phyloP scores from a whole-genome alignment of 1,139 yeast genomes.

The Barnettozyma hawaiiensis region DNA sequence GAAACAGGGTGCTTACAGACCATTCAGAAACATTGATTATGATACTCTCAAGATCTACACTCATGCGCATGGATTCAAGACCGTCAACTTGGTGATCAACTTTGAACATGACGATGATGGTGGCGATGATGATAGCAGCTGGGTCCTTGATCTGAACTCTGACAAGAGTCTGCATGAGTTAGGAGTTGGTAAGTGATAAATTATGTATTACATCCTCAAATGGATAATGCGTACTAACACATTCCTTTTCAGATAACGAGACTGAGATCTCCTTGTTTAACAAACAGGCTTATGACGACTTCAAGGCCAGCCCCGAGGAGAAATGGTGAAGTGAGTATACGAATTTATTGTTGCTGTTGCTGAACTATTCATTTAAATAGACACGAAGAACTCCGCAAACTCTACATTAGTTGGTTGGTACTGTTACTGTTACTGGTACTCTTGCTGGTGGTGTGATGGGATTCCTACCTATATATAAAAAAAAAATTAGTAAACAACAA shows the following conservation, averaged over 20 bases:
- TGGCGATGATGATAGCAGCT: too few relatives aligned
- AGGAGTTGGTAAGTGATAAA: slow-evolving; percentile 27
- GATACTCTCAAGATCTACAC: slow-evolving; percentile 84
- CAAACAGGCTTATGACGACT: slow-evolving; percentile 56
- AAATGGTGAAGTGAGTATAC: slow-evolving; percentile 29
- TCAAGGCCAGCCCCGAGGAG: slow-evolving; percentile 79
- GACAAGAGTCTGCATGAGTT: slow-evolving; percentile 25
- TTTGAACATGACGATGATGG: slow-evolving; percentile 72
- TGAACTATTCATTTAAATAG: neutral
- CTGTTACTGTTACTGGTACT: too few relatives aligned
- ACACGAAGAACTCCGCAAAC: neutral
- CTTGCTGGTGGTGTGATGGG: too few relatives aligned
- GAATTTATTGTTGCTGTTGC: neutral
- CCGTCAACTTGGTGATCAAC: slow-evolving; percentile 87
- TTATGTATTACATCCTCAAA: too few relatives aligned
- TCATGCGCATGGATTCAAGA: slow-evolving; percentile 91
- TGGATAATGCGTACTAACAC: slow-evolving; percentile 13
- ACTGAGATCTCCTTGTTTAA: slow-evolving; percentile 85
- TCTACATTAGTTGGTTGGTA: too few relatives aligned
- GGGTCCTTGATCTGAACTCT: slow-evolving; percentile 50
- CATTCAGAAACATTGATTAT: slow-evolving; percentile 72
- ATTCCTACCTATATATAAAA: too few relatives aligned
- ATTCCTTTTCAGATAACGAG: slow-evolving; percentile 66
- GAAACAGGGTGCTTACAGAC: slow-evolving; percentile 67
- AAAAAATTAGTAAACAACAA: too few relatives aligned